phyloP scores from a whole-genome alignment of 176 grass and related monocot species.

The Areca catechu region DNA sequence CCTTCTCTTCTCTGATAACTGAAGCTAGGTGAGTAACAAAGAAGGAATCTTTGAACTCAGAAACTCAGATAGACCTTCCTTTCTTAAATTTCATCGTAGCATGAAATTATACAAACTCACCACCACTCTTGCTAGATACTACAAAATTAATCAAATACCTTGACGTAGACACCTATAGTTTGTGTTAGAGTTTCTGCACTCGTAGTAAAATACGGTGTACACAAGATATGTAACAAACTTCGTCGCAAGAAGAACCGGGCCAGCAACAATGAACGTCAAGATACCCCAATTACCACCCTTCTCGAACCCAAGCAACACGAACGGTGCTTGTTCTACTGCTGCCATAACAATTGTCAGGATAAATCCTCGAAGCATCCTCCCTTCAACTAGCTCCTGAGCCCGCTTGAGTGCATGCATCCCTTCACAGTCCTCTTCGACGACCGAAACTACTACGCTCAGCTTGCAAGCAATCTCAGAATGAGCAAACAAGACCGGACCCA shows the following conservation, averaged over 20 bases:
- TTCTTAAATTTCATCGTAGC: too few species aligned
- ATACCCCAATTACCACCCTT: neutral
- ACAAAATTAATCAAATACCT: too few species aligned
- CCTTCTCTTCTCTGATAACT: too few species aligned
- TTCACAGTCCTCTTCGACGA: constrained; percentile 9
- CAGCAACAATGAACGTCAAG: neutral
- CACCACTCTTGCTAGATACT: too few species aligned
- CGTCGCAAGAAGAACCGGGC: neutral
- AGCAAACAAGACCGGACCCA: constrained; percentile 28
- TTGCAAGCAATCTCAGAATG: constrained; percentile 40
- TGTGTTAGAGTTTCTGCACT: constrained; percentile 11
- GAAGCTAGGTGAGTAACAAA: too few species aligned
- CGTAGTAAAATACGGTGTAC: constrained; percentile 32
- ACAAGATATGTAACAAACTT: constrained; percentile 18
- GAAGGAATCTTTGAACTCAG: too few species aligned
- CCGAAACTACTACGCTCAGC: constrained; percentile 24
- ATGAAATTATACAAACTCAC: too few species aligned
- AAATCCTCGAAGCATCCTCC: constrained; percentile 4
- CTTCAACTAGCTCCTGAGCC: constrained; percentile 1
- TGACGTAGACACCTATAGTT: too few species aligned
- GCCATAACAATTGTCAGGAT: constrained; percentile 1
- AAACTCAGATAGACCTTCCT: too few species aligned
- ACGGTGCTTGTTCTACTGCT: neutral
- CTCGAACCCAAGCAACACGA: neutral
- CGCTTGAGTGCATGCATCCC: constrained; percentile 14